Percentiles rank a stretch among this genome's conserved stretches.
phyloP scores from a whole-genome alignment of 2,329 filamentous ascomycete genomes.

The Elsinoe fawcettii region DNA sequence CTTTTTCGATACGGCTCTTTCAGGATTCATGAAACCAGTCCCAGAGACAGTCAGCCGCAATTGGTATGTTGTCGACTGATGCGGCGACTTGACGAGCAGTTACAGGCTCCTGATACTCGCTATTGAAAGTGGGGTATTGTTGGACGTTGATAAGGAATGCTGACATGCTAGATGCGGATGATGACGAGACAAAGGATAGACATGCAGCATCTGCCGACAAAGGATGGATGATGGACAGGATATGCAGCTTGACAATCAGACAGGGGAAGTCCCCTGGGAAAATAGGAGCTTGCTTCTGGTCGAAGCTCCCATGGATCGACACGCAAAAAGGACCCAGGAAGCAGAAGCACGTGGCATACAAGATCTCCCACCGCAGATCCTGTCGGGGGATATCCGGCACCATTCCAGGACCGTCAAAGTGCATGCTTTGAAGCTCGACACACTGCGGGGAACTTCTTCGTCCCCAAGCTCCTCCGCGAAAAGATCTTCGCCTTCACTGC shows the following conservation, averaged over 20 bases:
- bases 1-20: not conserved
- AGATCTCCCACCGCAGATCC: not conserved
- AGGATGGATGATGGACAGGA: not conserved
- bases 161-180: not conserved
- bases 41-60: constrained; percentile 4
- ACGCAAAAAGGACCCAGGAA: not conserved
- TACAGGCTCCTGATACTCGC: not conserved
- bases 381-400: constrained; percentile 1
- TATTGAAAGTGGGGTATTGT: constrained; percentile 1
- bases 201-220: not conserved
- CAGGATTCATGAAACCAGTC: not conserved
- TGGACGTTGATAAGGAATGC: not conserved
- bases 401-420: not conserved
- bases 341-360: not conserved
- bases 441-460: not conserved
- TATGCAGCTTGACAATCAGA: not conserved
- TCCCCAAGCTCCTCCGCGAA: not conserved
- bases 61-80: not conserved
- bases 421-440: not conserved
- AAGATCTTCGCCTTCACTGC: not conserved
- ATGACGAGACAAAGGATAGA: not conserved
- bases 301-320: not conserved
- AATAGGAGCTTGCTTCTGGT: not conserved
- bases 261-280: not conserved
- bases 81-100: not conserved